Evolutionary conservation across 257 asterid genomes (phyloP).

Genomic region (Solanum rostratum): DNA sequence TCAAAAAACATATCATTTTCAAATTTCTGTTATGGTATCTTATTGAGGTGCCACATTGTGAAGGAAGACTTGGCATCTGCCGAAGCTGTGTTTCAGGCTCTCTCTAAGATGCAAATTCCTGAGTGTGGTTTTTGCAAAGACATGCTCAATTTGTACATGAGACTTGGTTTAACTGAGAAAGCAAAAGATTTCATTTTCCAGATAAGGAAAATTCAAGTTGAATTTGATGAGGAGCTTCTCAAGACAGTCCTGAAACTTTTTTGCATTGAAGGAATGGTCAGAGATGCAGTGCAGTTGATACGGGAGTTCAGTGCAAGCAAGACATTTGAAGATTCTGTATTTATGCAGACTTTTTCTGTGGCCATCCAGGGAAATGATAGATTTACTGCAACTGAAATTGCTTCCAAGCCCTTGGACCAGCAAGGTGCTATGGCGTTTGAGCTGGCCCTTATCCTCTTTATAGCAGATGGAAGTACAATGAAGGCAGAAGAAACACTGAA

Average conservation of each 20-base stretch:
- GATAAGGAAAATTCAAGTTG: constrained; percentile 46
- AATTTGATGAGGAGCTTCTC: constrained; percentile 68
- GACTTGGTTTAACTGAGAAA: constrained; percentile 49
- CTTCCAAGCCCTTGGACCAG: constrained; percentile 24
- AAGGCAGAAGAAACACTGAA: constrained; percentile 33
- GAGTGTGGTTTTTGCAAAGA: constrained; percentile 46
- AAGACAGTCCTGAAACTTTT: constrained; percentile 50
- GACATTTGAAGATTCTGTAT: constrained; percentile 27
- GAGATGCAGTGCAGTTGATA: constrained; percentile 42
- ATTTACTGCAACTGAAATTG: constrained; percentile 14
- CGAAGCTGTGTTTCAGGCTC: constrained; percentile 52
- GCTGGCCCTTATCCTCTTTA: constrained; percentile 43
- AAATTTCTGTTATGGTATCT: constrained; percentile 51
- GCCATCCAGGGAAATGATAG: constrained; percentile 30
- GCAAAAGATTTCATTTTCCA: constrained; percentile 49
- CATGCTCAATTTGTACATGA: constrained; percentile 59
- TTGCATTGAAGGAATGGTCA: constrained; percentile 67
- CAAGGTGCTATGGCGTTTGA: constrained; percentile 41
- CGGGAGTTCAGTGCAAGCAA: constrained; percentile 30
- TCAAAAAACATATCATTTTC: constrained; percentile 43
- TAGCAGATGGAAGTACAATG: constrained; percentile 31
- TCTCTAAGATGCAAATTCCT: constrained; percentile 51
- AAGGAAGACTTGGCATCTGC: constrained; percentile 69
- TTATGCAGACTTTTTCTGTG: constrained; percentile 27
- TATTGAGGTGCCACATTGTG: constrained; percentile 50